Percentiles rank a stretch among this genome's conserved stretches.
These are phyloP conservation scores for Juglanconis sp. DNA, from an alignment of 2,329 filamentous ascomycete species.

Conservation along the genomic window DNA sequence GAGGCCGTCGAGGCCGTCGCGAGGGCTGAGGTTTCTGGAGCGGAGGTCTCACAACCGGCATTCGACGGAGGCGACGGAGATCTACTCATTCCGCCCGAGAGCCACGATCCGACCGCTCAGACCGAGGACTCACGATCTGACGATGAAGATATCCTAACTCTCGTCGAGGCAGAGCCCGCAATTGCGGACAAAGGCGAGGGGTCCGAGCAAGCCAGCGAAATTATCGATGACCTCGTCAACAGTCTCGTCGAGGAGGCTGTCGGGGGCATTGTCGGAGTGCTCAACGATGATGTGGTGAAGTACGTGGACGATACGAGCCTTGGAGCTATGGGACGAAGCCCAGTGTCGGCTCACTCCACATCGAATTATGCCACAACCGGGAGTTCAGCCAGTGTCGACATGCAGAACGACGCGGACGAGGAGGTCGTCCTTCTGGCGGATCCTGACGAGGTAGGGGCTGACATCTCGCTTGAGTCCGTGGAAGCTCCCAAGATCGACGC, in stretches of 20 bases:
- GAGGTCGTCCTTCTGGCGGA: conserved; percentile 1
- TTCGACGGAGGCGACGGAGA: too few relatives aligned
- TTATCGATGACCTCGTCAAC: neutral
- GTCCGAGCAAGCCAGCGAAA: neutral
- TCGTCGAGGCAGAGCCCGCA: neutral
- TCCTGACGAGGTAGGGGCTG: neutral
- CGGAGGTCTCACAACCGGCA: too few relatives aligned
- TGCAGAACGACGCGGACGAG: neutral
- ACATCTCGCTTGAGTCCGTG: neutral
- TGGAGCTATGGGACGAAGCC: neutral
- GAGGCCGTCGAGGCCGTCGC: too few relatives aligned
- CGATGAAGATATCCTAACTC: neutral
- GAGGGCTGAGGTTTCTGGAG: too few relatives aligned
- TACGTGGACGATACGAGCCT: neutral
- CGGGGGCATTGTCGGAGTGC: neutral
- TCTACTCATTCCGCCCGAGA: too few relatives aligned
- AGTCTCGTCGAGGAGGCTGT: neutral
- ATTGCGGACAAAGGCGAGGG: neutral
- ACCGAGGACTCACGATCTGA: neutral
- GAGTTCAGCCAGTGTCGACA: neutral
- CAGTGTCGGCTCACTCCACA: neutral
- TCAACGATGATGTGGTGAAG: neutral
- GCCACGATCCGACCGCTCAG: too few relatives aligned
- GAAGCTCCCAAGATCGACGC: neutral
- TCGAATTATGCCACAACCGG: too few relatives aligned